A percentile compares a stretch with the other conserved stretches of the same genome.
Evolutionary conservation across 352 stramenopile species (phyloP).

Genomic region (Phytophthora citrophthora): DNA sequence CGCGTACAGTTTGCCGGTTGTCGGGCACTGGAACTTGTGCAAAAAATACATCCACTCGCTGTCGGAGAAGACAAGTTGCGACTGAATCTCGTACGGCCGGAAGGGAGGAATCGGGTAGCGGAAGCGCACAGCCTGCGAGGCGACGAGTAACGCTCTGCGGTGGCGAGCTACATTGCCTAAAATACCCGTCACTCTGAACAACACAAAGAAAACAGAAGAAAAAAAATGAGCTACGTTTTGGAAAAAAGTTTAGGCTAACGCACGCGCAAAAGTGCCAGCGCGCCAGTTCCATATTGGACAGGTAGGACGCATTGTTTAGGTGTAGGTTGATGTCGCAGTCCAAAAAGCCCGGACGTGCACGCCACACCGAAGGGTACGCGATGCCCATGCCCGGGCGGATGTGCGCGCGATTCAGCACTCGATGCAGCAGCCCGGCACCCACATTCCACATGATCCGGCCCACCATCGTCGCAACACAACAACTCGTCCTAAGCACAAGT

Average conservation of each 20-base stretch:
- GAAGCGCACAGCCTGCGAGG: conserved; percentile 65
- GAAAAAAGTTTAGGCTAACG: conserved; percentile 32
- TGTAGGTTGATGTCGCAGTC: conserved; percentile 88
- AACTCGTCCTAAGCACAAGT: conserved; percentile 8
- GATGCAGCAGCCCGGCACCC: conserved; percentile 63
- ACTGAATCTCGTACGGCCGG: conserved; percentile 61
- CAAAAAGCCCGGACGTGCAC: conserved; percentile 66
- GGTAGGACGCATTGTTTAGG: conserved; percentile 85
- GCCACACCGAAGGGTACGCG: conserved; percentile 75
- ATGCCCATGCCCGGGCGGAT: conserved; percentile 68
- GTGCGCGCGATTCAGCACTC: conserved; percentile 56
- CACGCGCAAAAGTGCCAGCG: conserved; percentile 84
- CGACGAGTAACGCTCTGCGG: conserved; percentile 60
- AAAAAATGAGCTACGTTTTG: background rate
- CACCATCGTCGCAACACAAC: conserved; percentile 49
- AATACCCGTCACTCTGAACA: conserved; percentile 50
- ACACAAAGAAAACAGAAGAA: conserved; percentile 4
- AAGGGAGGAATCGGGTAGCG: conserved; percentile 66
- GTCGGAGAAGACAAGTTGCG: conserved; percentile 55
- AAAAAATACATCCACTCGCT: conserved; percentile 64
- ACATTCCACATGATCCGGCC: conserved; percentile 83
- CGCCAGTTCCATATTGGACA: conserved; percentile 86
- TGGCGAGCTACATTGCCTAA: conserved; percentile 58
- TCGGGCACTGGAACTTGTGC: conserved; percentile 67
- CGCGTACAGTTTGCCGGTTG: conserved; percentile 62